Evolutionary conservation across 441 rosid species (phyloP).

Genomic region (Sinapis alba): DNA sequence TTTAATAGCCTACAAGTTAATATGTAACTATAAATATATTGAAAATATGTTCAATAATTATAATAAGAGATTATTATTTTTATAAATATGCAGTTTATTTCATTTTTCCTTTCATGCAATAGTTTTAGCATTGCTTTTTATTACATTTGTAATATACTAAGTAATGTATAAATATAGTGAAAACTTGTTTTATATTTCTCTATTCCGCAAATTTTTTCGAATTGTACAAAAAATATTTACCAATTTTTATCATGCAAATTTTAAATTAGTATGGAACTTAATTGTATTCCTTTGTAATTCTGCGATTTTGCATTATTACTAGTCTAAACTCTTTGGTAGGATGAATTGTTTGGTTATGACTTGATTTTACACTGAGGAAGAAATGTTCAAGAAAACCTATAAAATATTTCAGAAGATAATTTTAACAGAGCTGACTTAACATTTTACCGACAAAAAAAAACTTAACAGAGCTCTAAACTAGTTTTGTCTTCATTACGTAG

Average conservation of each 20-base stretch:
- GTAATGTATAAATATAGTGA: too few relatives aligned
- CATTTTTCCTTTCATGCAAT: too few relatives aligned
- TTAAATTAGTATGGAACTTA: neutral
- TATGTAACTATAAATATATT: too few relatives aligned
- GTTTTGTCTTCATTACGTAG: slow-evolving; percentile 8
- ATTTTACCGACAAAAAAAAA: neutral
- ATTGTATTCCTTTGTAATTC: neutral
- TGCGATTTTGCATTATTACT: neutral
- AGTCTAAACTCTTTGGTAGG: neutral
- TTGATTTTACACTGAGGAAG: neutral
- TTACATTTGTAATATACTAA: too few relatives aligned
- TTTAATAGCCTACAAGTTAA: too few relatives aligned
- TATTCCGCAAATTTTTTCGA: too few relatives aligned
- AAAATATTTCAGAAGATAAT: neutral
- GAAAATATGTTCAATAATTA: too few relatives aligned
- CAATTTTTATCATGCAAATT: neutral
- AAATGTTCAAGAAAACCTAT: neutral
- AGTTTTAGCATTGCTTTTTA: too few relatives aligned
- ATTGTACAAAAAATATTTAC: neutral
- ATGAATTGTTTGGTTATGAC: neutral
- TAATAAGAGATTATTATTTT: too few relatives aligned
- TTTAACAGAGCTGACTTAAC: neutral
- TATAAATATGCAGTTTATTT: too few relatives aligned
- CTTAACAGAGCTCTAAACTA: neutral
- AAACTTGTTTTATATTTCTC: too few relatives aligned